A percentile compares a stretch with the other conserved stretches of the same genome.
Evolutionary conservation across 768 basidiomycete genomes (phyloP).

Genomic region (Steccherinum ochraceum): DNA sequence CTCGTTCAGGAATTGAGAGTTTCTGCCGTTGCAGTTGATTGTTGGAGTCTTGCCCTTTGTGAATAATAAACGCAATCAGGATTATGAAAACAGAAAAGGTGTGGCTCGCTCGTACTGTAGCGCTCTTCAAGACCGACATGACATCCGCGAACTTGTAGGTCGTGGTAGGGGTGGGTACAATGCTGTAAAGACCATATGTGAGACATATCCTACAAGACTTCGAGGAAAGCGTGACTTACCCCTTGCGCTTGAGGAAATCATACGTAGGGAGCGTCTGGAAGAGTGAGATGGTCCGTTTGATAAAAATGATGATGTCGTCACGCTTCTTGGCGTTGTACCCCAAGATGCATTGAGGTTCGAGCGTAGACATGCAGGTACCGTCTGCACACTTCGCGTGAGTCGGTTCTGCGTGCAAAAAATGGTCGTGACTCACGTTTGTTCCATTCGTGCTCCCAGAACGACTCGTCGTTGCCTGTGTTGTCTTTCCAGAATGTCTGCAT

Average conservation of each 20-base stretch:
- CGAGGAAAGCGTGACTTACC: not conserved
- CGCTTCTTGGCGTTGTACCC: not conserved
- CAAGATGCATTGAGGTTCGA: slow-evolving; percentile 1
- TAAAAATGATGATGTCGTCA: not conserved
- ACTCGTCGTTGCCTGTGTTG: slow-evolving; percentile 5
- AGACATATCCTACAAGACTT: not conserved
- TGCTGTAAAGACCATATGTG: not conserved
- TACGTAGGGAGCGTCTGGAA: not conserved
- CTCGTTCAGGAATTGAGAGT: not conserved
- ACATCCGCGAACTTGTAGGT: not conserved
- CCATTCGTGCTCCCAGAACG: slow-evolving; percentile 7
- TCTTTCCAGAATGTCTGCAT: slow-evolving; percentile 6
- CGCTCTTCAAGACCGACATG: not conserved
- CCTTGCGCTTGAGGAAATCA: not conserved
- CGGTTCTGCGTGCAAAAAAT: not conserved
- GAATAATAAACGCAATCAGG: not conserved
- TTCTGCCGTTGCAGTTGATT: not conserved
- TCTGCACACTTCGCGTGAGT: not conserved
- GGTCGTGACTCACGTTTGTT: slow-evolving; percentile 1
- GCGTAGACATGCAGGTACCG: slow-evolving; percentile 2
- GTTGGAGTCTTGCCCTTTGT: slow-evolving; percentile 1
- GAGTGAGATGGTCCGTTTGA: not conserved
- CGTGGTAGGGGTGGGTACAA: not conserved
- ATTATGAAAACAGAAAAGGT: not conserved
- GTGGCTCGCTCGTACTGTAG: not conserved